A percentile compares a stretch with the other conserved stretches of the same genome.
phyloP scores from a whole-genome alignment of 75 land plant genomes.

The Adiantum capillusveneris region DNA sequence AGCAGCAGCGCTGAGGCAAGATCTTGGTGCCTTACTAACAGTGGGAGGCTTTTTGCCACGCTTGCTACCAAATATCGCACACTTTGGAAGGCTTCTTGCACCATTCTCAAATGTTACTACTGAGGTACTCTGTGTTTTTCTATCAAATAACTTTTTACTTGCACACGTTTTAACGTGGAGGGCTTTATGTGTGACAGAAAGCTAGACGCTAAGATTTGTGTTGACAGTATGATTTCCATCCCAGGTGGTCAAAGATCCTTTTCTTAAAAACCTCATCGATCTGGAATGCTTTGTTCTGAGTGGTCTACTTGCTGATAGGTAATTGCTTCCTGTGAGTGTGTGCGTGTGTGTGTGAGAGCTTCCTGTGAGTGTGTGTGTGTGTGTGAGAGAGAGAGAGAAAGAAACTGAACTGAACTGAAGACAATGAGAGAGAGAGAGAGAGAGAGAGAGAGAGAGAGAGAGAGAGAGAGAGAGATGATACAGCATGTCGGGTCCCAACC shows the following conservation, averaged over 20 bases:
- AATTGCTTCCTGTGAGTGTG: not conserved
- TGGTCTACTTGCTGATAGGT: conserved; percentile 32
- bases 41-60: conserved; percentile 25
- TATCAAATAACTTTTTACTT: too few relatives aligned
- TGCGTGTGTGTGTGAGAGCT: too few relatives aligned
- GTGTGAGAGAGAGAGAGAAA: too few relatives aligned
- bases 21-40: conserved; percentile 23
- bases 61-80: conserved; percentile 13
- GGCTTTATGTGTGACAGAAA: too few relatives aligned
- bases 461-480: too few relatives aligned
- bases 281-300: conserved; percentile 32
- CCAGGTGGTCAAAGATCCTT: conserved; percentile 31
- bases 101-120: conserved; percentile 23
- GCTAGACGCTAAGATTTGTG: too few relatives aligned
- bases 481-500: too few relatives aligned
- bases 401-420: too few relatives aligned
- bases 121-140: conserved; percentile 10
- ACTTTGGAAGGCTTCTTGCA: conserved; percentile 12
- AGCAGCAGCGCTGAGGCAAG: conserved; percentile 25
- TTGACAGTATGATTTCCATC: not conserved
- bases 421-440: too few relatives aligned
- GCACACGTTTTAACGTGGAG: too few relatives aligned
- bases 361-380: too few relatives aligned
- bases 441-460: too few relatives aligned
- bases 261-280: conserved; percentile 22